Evolutionary conservation across 2,329 filamentous ascomycete genomes (phyloP).

Genomic region (Sarocladium kiliense): DNA sequence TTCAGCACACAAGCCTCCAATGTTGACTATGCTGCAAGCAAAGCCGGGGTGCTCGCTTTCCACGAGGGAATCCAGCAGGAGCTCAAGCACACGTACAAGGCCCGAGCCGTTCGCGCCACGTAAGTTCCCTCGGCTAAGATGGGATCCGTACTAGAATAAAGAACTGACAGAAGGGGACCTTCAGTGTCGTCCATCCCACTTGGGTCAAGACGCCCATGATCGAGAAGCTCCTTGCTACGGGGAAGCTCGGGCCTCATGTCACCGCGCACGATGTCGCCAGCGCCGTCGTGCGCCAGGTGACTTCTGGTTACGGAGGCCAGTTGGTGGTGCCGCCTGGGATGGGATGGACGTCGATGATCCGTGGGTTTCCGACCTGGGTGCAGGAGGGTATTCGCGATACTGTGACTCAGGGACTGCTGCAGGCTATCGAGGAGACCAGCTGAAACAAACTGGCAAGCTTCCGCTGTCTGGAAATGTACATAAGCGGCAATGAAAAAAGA

Average conservation of each 20-base stretch:
- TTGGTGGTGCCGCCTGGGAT: slow-evolving; percentile 30
- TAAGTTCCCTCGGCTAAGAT: no score
- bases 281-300: slow-evolving; percentile 35
- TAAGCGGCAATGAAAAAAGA: no score
- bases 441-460: no score
- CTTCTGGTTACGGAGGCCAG: slow-evolving; percentile 33
- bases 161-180: not conserved
- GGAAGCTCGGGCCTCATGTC: not conserved
- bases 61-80: slow-evolving; percentile 57
- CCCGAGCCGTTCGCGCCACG: slow-evolving; percentile 54
- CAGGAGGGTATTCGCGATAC: slow-evolving; percentile 12
- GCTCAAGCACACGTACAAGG: slow-evolving; percentile 49
- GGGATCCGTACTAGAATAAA: no score
- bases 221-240: slow-evolving; percentile 11
- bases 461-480: no score
- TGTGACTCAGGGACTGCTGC: not conserved
- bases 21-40: slow-evolving; percentile 58
- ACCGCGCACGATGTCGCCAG: slow-evolving; percentile 27
- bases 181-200: slow-evolving; percentile 44
- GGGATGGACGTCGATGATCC: not conserved
- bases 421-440: not conserved
- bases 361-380: slow-evolving; percentile 13
- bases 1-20: slow-evolving; percentile 53
- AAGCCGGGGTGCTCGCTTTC: slow-evolving; percentile 56
- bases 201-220: slow-evolving; percentile 17